Evolutionary conservation across 1,284 basidiomycete genomes (phyloP).

Genomic region (Leccinum pachyderme): DNA sequence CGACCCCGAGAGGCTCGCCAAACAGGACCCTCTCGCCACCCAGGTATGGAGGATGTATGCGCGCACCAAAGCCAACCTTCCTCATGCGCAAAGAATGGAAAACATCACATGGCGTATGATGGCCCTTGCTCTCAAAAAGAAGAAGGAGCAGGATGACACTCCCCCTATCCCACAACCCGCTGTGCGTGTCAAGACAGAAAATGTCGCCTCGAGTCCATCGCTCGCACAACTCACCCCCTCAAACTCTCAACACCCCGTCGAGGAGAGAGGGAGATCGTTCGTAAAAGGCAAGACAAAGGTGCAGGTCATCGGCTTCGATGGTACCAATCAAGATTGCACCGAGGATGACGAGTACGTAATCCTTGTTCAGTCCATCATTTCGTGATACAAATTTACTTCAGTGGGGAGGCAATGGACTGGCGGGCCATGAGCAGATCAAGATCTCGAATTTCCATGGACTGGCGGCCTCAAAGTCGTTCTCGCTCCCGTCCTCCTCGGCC

Average conservation of each 20-base stretch:
- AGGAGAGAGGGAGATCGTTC: slow-evolving; percentile 64
- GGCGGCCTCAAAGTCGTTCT: slow-evolving; percentile 72
- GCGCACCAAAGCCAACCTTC: slow-evolving; percentile 81
- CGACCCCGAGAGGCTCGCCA: slow-evolving; percentile 65
- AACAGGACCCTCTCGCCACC: slow-evolving; percentile 87
- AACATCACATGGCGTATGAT: slow-evolving; percentile 98
- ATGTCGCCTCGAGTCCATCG: slow-evolving; percentile 13
- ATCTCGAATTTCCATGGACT: slow-evolving; percentile 88
- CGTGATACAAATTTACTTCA: slow-evolving; percentile 32
- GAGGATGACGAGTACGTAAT: slow-evolving; percentile 74
- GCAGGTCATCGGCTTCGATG: slow-evolving; percentile 77
- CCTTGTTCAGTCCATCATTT: slow-evolving; percentile 26
- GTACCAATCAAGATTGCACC: slow-evolving; percentile 62
- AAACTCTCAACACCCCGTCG: slow-evolving; percentile 25
- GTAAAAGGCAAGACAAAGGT: slow-evolving; percentile 76
- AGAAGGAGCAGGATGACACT: slow-evolving; percentile 67
- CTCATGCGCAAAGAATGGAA: slow-evolving; percentile 95
- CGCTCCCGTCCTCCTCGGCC: slow-evolving; percentile 64
- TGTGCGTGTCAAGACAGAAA: slow-evolving; percentile 31
- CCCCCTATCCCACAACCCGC: slow-evolving; percentile 6
- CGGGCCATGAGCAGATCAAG: slow-evolving; percentile 88
- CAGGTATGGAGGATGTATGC: slow-evolving; percentile 98
- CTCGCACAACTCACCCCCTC: slow-evolving; percentile 8
- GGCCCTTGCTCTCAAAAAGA: slow-evolving; percentile 89
- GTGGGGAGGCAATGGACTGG: slow-evolving; percentile 85